Percentiles rank a stretch among this genome's conserved stretches.
phyloP scores from a whole-genome alignment of 352 stramenopile genomes.

The Achlya hypogyna region DNA sequence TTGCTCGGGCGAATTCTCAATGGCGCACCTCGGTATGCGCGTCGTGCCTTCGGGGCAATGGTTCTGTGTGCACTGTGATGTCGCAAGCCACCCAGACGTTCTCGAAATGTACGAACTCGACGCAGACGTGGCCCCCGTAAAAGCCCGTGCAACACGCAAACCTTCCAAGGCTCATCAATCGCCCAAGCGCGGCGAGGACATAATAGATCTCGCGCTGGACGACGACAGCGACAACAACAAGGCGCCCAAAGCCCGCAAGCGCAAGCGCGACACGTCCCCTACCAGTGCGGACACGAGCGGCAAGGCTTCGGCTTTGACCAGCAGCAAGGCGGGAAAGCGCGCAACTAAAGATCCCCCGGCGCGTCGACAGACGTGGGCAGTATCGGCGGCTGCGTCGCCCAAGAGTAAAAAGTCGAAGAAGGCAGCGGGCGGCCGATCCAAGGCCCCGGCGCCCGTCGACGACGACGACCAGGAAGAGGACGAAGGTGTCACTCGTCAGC shows the following conservation, averaged over 20 bases:
- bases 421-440: neutral
- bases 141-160: neutral
- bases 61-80: constrained; percentile 17
- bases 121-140: neutral
- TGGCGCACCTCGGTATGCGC: constrained; percentile 10
- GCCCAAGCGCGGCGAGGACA: neutral
- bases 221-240: neutral
- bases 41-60: constrained; percentile 7
- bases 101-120: neutral
- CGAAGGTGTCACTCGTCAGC: neutral
- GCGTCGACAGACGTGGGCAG: neutral
- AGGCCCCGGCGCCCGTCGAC: neutral
- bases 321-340: neutral
- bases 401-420: neutral
- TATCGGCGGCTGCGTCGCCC: neutral
- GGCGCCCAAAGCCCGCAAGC: neutral
- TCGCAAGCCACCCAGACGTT: neutral
- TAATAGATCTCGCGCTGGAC: neutral
- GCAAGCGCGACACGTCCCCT: neutral
- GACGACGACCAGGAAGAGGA: neutral
- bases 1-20: constrained; percentile 19
- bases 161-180: neutral
- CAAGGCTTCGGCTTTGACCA: neutral
- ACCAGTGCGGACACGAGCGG: neutral
- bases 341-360: neutral